Evolutionary conservation across 2,329 filamentous ascomycete genomes (phyloP), one percentile per base, ranked within the genome.

Genomic region (Aspergillus sp.): DNA sequence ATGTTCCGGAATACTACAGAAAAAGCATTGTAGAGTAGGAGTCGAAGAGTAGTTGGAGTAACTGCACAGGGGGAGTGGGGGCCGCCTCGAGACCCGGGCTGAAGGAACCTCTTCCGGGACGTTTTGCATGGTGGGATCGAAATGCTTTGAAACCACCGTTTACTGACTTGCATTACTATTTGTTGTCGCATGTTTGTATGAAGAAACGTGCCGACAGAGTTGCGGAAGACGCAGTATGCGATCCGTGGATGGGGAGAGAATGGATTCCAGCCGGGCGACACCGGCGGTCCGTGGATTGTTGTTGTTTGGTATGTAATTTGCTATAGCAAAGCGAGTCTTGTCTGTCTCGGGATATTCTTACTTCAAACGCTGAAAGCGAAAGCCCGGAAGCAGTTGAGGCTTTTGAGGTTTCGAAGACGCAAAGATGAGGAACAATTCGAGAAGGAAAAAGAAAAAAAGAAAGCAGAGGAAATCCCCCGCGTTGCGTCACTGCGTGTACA

Each of bases 11-110:
- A 27, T 12, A 27, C 25, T 27, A 27, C 25, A 27, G 25, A 27
- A 27, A 27, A 27, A 27, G 9, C 10, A 27, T 27, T 27, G 25
- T 27, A 27, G 9, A 27, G 25, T 27, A 12, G 33, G 33, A 35
- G 7, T 17, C n/a, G 33, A 35, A 17, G 4, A 35, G 13, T 7
- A 17, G 33, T n/a, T 35, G n/a, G 33, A 17, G 33, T 17, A 43
- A 42, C 35, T 35, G 43, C 20, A 37, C 42, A 45, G 27, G 42
- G 35, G 47, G 43, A 42, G 47, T 48, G 47, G 47, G 35, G 47
- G 41, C 42, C 32, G 32, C 13, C 32, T 35, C 7, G 32, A n/a
- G 32, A 35, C 32, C 32, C 32, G 32, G 32, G 32, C 13, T 35
- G 32, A 35, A 13, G 32, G 15, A 15, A 13, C 32, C 32, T 35